A percentile compares a stretch with the other conserved stretches of the same genome.
These are phyloP conservation scores for Leptosphaerulina australis DNA, from an alignment of 2,329 filamentous ascomycete genomes.

Conservation along the genomic window DNA sequence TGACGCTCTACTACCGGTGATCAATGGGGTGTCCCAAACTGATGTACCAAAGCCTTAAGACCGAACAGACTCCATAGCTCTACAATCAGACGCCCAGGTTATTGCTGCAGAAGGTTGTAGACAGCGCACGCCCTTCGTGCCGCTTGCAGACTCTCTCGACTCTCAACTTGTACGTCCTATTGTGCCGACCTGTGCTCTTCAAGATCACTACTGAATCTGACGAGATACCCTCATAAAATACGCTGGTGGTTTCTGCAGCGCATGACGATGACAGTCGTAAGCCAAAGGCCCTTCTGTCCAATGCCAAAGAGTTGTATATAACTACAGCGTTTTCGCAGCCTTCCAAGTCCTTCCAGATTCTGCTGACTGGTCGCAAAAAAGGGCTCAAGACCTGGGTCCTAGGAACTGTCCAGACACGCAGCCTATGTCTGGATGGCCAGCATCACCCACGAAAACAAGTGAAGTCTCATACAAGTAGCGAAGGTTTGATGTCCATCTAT, in stretches of 20 bases:
- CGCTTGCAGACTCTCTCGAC: background rate
- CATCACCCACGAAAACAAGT: background rate
- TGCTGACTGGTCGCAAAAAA: background rate
- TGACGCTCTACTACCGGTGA: conserved; percentile 33
- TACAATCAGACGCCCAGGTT: conserved; percentile 30
- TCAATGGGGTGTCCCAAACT: conserved; percentile 31
- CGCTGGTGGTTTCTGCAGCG: too few species aligned
- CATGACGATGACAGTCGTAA: background rate
- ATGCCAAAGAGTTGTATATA: background rate
- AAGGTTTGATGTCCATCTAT: background rate
- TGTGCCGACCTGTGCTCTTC: too few species aligned
- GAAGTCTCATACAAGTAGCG: background rate
- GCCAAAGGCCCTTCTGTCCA: background rate
- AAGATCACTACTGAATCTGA: too few species aligned
- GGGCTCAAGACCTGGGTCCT: conserved; percentile 6
- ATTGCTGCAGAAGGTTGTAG: conserved; percentile 20
- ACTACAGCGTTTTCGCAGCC: background rate
- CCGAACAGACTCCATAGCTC: conserved; percentile 32
- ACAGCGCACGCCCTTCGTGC: conserved; percentile 8
- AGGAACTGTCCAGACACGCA: background rate
- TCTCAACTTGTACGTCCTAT: background rate
- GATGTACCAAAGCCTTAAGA: conserved; percentile 34
- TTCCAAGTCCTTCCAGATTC: background rate
- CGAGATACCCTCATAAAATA: too few species aligned
- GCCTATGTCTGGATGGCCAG: background rate